phyloP scores from a whole-genome alignment of 176 grass and related monocot species.

The Leersia perrieri region DNA sequence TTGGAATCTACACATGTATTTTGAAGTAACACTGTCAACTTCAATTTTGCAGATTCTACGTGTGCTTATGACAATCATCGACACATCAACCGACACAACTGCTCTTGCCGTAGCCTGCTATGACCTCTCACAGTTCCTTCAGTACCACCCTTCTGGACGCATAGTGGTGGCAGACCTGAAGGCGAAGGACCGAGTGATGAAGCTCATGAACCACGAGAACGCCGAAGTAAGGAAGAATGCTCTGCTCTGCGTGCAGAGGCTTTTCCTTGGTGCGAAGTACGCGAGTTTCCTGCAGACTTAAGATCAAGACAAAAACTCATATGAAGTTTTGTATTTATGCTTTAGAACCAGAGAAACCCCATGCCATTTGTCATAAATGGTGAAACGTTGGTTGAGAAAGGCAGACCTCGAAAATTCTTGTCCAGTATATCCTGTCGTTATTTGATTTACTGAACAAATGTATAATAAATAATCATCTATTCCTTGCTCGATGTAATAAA shows the following conservation, averaged over 20 bases:
- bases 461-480: constrained; percentile 52
- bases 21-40: not conserved
- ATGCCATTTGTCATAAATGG: constrained; percentile 30
- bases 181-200: constrained; percentile 94
- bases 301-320: not conserved
- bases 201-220: constrained; percentile 88
- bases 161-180: constrained; percentile 76
- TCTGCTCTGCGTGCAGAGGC: constrained; percentile 82
- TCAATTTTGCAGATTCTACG: constrained; percentile 65
- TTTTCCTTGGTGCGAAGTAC: constrained; percentile 94
- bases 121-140: constrained; percentile 93
- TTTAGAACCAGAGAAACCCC: constrained; percentile 25
- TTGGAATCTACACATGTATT: not conserved
- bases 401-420: constrained; percentile 30
- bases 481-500: constrained; percentile 71
- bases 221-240: constrained; percentile 86
- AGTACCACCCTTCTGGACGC: constrained; percentile 80
- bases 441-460: constrained; percentile 32
- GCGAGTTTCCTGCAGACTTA: constrained; percentile 81
- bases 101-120: constrained; percentile 89
- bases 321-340: constrained; percentile 40
- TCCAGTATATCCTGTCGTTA: constrained; percentile 25
- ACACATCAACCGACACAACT: constrained; percentile 71
- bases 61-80: constrained; percentile 82
- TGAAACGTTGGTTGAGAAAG: constrained; percentile 29